phyloP scores from a whole-genome alignment of 257 asterid genomes.

The Solanum virginianum region DNA sequence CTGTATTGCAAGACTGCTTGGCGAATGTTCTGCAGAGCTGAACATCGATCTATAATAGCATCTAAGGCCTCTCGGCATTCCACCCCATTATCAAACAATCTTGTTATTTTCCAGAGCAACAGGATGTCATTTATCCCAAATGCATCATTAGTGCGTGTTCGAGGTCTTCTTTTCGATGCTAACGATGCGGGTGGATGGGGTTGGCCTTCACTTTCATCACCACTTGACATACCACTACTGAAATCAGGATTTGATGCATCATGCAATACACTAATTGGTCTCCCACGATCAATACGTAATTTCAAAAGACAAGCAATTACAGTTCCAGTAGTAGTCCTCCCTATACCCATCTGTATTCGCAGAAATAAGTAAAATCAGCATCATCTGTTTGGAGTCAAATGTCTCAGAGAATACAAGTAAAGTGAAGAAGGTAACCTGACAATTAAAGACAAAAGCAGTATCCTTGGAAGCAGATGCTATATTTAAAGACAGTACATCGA shows the following conservation, averaged over 20 bases:
- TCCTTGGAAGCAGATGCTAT: slow-evolving; percentile 85
- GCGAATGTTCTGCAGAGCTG: slow-evolving; percentile 91
- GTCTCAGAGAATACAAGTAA: background rate
- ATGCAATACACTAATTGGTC: slow-evolving; percentile 66
- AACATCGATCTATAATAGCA: slow-evolving; percentile 84
- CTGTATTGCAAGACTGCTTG: slow-evolving; percentile 96
- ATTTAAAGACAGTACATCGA: slow-evolving; percentile 67
- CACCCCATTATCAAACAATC: slow-evolving; percentile 94
- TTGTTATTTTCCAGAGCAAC: slow-evolving; percentile 80
- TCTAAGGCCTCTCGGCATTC: slow-evolving; percentile 95
- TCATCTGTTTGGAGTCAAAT: background rate
- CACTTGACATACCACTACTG: slow-evolving; percentile 23
- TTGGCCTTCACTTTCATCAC: slow-evolving; percentile 43
- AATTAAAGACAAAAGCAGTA: slow-evolving; percentile 91
- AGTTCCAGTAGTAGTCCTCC: slow-evolving; percentile 96
- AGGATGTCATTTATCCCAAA: slow-evolving; percentile 94
- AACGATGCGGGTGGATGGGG: slow-evolving; percentile 21
- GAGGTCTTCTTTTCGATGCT: slow-evolving; percentile 27
- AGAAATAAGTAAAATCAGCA: background rate
- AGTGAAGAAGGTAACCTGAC: slow-evolving; percentile 48
- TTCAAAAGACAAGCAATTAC: slow-evolving; percentile 93
- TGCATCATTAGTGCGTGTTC: slow-evolving; percentile 39
- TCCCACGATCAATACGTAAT: slow-evolving; percentile 78
- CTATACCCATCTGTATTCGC: slow-evolving; percentile 71
- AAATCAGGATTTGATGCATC: slow-evolving; percentile 34